Percentiles rank a stretch among this genome's conserved stretches.
These are phyloP conservation scores for Ceratocystis ficicola DNA, from an alignment of 2,329 filamentous ascomycete species.

Conservation along the genomic window DNA sequence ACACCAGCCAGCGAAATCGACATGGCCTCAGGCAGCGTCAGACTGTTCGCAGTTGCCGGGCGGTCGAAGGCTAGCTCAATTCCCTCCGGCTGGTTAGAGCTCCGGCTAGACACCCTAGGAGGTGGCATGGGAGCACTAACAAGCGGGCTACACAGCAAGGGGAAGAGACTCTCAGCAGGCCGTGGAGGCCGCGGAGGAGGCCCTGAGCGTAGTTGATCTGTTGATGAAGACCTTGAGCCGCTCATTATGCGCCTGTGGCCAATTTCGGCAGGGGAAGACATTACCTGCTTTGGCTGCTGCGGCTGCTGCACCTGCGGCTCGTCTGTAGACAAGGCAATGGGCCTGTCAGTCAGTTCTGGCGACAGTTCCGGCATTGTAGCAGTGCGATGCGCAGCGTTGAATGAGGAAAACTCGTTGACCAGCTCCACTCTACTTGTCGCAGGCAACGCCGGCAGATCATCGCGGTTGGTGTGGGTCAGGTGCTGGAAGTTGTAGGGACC, in stretches of 20 bases:
- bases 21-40: constrained; percentile 37
- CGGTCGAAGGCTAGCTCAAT: constrained; percentile 34
- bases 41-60: constrained; percentile 36
- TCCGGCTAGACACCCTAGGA: constrained; percentile 44
- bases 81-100: constrained; percentile 36
- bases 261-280: constrained; percentile 22
- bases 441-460: constrained; percentile 35
- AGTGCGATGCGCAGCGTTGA: constrained; percentile 20
- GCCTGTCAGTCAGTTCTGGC: constrained; percentile 19
- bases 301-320: background rate
- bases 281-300: constrained; percentile 8
- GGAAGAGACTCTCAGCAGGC: constrained; percentile 29
- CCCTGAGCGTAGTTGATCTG: constrained; percentile 38
- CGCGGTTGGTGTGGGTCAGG: constrained; percentile 45
- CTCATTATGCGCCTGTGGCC: constrained; percentile 32
- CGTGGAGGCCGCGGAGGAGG: constrained; percentile 36
- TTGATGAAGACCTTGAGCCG: constrained; percentile 30
- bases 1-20: constrained; percentile 22
- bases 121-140: constrained; percentile 35
- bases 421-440: constrained; percentile 33
- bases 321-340: constrained; percentile 13
- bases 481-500: constrained; percentile 57
- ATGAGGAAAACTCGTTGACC: constrained; percentile 32
- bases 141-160: constrained; percentile 19
- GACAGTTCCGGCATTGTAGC: constrained; percentile 17